A percentile compares a stretch with the other conserved stretches of the same genome.
Conservation (phyloP, 2,329 filamentous ascomycete genomes). For the Pestalotiopsis sp. region DNA sequence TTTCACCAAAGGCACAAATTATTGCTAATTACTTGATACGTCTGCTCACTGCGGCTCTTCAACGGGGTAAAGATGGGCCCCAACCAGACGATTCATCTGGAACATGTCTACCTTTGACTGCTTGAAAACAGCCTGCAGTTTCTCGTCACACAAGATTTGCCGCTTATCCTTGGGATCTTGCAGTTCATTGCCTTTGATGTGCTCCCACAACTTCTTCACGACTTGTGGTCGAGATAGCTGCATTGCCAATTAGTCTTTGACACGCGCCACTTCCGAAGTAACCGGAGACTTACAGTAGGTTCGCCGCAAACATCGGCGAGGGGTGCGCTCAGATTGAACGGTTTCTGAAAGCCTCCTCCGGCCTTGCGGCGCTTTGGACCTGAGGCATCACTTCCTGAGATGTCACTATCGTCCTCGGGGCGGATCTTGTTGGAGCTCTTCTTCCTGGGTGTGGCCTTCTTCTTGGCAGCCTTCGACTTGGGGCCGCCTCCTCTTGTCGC, state of each 20-base stretch:
- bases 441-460: constrained; percentile 64
- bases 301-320: constrained; percentile 71
- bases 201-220: constrained; percentile 94
- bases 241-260: constrained; percentile 4
- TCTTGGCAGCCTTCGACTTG: constrained; percentile 56
- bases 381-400: constrained; percentile 63
- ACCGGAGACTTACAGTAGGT: constrained; percentile 55
- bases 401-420: constrained; percentile 78
- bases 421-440: constrained; percentile 78
- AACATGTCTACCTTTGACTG: constrained; percentile 95
- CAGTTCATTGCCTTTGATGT: constrained; percentile 86
- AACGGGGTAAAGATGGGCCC: constrained; percentile 83
- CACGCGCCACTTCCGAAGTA: neutral
- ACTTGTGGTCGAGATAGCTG: constrained; percentile 92
- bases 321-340: constrained; percentile 72
- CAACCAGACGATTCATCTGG: constrained; percentile 97
- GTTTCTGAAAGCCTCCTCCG: constrained; percentile 91
- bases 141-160: constrained; percentile 90
- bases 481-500: constrained; percentile 77
- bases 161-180: constrained; percentile 92
- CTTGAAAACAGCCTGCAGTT: constrained; percentile 91
- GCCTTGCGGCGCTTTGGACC: constrained; percentile 74
- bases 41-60: constrained; percentile 59
- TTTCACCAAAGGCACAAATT: neutral
- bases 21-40: neutral